Percentiles rank a stretch among this genome's conserved stretches.
phyloP scores from a whole-genome alignment of 345 rosid genomes.

The Lepidium sativum region DNA sequence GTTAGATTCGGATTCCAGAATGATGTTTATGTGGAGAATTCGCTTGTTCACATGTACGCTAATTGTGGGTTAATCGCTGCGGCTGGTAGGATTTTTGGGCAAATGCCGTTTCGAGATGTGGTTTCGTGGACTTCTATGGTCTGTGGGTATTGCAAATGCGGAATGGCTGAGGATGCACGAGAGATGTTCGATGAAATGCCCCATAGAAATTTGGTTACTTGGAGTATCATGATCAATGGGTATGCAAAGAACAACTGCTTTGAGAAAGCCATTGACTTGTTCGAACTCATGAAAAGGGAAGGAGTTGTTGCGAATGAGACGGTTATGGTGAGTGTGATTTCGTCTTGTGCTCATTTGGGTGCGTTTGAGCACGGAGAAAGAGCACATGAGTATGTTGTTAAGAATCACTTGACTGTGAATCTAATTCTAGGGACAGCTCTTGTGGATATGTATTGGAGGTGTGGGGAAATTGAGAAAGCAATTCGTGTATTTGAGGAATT shows the following conservation, averaged over 20 bases:
- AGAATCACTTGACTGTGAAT: constrained; percentile 35
- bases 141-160: constrained; percentile 34
- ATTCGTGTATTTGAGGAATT: constrained; percentile 39
- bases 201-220: constrained; percentile 53
- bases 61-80: constrained; percentile 35
- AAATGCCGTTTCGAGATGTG: constrained; percentile 36
- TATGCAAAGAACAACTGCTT: constrained; percentile 31
- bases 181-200: constrained; percentile 71
- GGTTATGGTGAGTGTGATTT: constrained; percentile 59
- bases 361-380: constrained; percentile 46
- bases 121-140: constrained; percentile 80
- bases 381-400: constrained; percentile 48
- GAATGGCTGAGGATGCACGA: constrained; percentile 45
- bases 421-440: constrained; percentile 62
- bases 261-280: constrained; percentile 49
- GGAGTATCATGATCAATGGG: constrained; percentile 80
- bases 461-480: constrained; percentile 56
- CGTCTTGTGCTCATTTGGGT: constrained; percentile 69
- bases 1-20: constrained; percentile 43
- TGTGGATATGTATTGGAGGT: constrained; percentile 66
- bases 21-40: constrained; percentile 52
- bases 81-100: constrained; percentile 36
- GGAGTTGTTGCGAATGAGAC: constrained; percentile 53
- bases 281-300: constrained; percentile 34
- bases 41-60: constrained; percentile 67